These are phyloP conservation scores for Monilinia fructicola DNA, from an alignment of 2,329 filamentous ascomycete species.

Conservation along the genomic window DNA sequence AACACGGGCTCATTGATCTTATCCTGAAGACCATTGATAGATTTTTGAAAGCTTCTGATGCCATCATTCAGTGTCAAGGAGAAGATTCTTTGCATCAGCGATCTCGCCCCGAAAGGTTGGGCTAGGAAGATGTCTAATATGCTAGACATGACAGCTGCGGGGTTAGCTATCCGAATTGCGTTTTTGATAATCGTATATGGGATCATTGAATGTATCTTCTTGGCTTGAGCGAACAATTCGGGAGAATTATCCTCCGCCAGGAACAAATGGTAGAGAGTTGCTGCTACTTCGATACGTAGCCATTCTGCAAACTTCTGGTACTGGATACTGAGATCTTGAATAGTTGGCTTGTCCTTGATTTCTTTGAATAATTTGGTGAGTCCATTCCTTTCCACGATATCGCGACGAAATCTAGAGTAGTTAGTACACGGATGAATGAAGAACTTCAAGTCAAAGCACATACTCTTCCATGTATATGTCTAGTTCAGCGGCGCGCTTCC, in stretches of 20 bases:
- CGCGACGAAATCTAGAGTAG: constrained; percentile 58
- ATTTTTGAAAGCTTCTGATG: constrained; percentile 80
- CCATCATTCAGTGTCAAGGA: constrained; percentile 88
- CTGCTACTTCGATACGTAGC: constrained; percentile 94
- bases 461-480: constrained; percentile 98
- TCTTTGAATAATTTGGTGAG: constrained; percentile 90
- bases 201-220: constrained; percentile 90
- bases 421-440: constrained; percentile 25
- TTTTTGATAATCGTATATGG: constrained; percentile 95
- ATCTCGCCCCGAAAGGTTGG: constrained; percentile 88
- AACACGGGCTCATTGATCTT: constrained; percentile 83
- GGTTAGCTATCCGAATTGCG: constrained; percentile 93
- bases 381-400: constrained; percentile 72
- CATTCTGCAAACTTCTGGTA: constrained; percentile 99
- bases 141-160: constrained; percentile 94
- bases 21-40: constrained; percentile 72
- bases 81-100: constrained; percentile 91
- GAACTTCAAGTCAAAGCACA: constrained; percentile 40
- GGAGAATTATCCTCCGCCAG: constrained; percentile 97
- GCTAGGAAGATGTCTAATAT: constrained; percentile 93
- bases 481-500: constrained; percentile 83
- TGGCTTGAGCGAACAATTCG: constrained; percentile 90
- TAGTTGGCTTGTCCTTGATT: constrained; percentile 84
- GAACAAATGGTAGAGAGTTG: constrained; percentile 95
- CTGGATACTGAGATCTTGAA: constrained; percentile 85